Conservation (phyloP, 2,329 filamentous ascomycete genomes). For the Intubia oerlemansii region DNA sequence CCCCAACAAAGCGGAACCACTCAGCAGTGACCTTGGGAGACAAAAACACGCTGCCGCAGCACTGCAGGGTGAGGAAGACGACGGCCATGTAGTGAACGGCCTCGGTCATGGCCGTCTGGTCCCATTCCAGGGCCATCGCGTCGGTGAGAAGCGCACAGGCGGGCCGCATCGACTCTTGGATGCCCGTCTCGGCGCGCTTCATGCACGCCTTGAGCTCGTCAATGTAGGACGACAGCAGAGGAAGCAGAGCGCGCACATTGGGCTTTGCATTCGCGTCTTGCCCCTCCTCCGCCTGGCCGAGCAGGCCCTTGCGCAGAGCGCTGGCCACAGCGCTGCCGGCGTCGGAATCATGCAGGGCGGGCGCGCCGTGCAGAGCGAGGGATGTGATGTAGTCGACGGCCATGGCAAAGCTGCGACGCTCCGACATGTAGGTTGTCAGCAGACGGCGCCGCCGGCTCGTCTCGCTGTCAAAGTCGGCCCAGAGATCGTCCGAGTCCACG, state of each 20-base stretch:
- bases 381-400: slow-evolving; percentile 34
- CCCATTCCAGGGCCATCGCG: slow-evolving; percentile 35
- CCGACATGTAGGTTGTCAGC: slow-evolving; percentile 48
- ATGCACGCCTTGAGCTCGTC: slow-evolving; percentile 26
- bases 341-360: slow-evolving; percentile 4
- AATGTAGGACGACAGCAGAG: slow-evolving; percentile 26
- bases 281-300: slow-evolving; percentile 3
- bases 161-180: slow-evolving; percentile 26
- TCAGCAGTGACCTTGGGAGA: slow-evolving; percentile 35
- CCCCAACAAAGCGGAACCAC: slow-evolving; percentile 57
- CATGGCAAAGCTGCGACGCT: slow-evolving; percentile 47
- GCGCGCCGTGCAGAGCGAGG: slow-evolving; percentile 21
- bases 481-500: slow-evolving; percentile 32
- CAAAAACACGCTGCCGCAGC: slow-evolving; percentile 30
- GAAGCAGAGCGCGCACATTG: slow-evolving; percentile 17
- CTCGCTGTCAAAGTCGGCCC: slow-evolving; percentile 37
- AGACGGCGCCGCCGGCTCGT: slow-evolving; percentile 45
- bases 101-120: slow-evolving; percentile 43
- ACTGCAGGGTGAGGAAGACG: slow-evolving; percentile 47
- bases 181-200: slow-evolving; percentile 22
- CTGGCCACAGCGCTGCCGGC: not conserved
- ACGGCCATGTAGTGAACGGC: slow-evolving; percentile 53
- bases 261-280: not conserved
- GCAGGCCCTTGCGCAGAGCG: not conserved
- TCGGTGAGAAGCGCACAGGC: slow-evolving; percentile 24